These are phyloP conservation scores for Aspergillus sp. DNA, from an alignment of 2,329 filamentous ascomycete genomes.

Conservation along the genomic window DNA sequence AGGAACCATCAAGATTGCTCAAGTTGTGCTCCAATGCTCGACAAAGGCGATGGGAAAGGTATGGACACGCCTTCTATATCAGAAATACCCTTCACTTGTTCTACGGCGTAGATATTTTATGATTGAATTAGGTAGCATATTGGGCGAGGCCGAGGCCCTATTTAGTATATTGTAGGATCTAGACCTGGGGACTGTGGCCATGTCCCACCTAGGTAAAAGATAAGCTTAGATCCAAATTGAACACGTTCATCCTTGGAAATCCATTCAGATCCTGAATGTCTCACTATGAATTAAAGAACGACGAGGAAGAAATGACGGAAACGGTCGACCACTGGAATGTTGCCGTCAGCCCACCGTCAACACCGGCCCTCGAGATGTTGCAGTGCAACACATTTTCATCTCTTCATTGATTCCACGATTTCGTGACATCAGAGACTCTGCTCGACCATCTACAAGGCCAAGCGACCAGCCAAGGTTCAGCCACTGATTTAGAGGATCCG, in stretches of 20 bases:
- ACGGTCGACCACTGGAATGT: slow-evolving; percentile 5
- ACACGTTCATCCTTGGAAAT: background rate
- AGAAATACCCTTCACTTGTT: background rate
- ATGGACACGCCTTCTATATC: background rate
- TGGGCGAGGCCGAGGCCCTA: background rate
- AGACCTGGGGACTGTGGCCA: background rate
- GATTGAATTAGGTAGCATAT: too few species aligned
- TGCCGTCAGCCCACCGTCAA: slow-evolving; percentile 12
- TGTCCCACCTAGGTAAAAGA: slow-evolving; percentile 12
- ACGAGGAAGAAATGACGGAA: background rate
- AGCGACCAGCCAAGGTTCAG: slow-evolving; percentile 8
- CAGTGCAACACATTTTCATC: slow-evolving; percentile 1
- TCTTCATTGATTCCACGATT: slow-evolving; percentile 5
- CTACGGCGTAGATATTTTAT: too few species aligned
- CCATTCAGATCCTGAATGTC: background rate
- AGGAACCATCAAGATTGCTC: background rate
- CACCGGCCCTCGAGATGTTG: slow-evolving; percentile 11
- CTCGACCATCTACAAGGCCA: slow-evolving; percentile 8
- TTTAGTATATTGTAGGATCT: background rate
- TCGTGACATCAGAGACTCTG: slow-evolving; percentile 27
- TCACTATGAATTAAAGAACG: background rate
- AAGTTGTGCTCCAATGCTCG: background rate
- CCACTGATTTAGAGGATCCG: slow-evolving; percentile 19
- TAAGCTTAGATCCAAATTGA: slow-evolving; percentile 11
- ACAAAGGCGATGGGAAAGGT: background rate